Conservation (phyloP, 2,329 filamentous ascomycete species). For the Ceratocystis papillata region DNA sequence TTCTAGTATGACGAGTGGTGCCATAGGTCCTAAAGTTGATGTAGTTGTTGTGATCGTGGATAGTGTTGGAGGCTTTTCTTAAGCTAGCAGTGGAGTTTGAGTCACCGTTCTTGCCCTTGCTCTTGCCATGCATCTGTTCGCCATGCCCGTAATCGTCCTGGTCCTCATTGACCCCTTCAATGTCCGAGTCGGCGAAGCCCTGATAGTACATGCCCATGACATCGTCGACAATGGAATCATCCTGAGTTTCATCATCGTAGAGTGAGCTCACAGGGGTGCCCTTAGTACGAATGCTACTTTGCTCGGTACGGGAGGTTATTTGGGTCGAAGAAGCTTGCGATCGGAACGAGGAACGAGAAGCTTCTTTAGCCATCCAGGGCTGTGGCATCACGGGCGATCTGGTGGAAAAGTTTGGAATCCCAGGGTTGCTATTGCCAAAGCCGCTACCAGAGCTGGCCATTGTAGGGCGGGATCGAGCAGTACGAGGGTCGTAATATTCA, state of each 20-base stretch:
- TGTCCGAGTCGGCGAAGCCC: conserved; percentile 42
- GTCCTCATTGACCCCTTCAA: conserved; percentile 28
- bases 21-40: not conserved
- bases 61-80: conserved; percentile 4
- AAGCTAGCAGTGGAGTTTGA: not conserved
- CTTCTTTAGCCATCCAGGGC: conserved; percentile 43
- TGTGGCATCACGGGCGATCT: conserved; percentile 26
- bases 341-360: conserved; percentile 46
- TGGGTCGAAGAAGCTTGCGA: conserved; percentile 46
- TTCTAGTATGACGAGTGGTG: not conserved
- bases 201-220: conserved; percentile 61
- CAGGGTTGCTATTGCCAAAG: not conserved
- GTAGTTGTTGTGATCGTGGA: conserved; percentile 13
- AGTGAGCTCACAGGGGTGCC: conserved; percentile 62
- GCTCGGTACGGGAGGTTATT: conserved; percentile 60
- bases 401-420: conserved; percentile 3
- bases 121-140: not conserved
- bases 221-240: conserved; percentile 53
- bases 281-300: conserved; percentile 72
- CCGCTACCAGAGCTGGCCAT: not conserved
- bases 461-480: conserved; percentile 26
- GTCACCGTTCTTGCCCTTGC: not conserved
- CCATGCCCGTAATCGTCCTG: conserved; percentile 22
- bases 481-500: conserved; percentile 34
- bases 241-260: conserved; percentile 38